Evolutionary conservation across 2,329 filamentous ascomycete genomes (phyloP), one percentile per base, ranked within the genome.

Genomic region (Hyphodiscus sp.): DNA sequence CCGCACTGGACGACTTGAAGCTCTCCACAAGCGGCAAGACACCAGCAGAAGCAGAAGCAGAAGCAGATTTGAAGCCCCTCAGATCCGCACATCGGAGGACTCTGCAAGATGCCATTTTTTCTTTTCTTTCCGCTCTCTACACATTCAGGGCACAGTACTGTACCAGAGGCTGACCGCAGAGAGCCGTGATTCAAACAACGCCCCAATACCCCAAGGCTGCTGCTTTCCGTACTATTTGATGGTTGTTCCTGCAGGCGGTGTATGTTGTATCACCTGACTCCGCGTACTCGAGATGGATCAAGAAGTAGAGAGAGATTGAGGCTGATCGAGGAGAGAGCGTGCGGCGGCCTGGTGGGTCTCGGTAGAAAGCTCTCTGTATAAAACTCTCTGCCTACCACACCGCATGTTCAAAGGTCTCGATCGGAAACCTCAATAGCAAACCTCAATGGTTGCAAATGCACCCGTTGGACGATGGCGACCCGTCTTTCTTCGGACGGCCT

Each of bases 1-100:
- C 58, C 51, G 56, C 49, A 20, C 45, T 47, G 56, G 45, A 49
- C 45, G 50, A 42, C 55, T 56, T 47, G 45, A 51, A 6, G 5
- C 11, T n/a, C 33, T 38, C 2, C 33, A 38, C 33, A 5, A 38
- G 33, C 33, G 13, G 33, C 33, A 38, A 6, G 16, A 38, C 13
- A n/a, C 33, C 4, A 38, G 13, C 33, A n/a, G 33, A 38, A n/a
- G 5, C 5, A 26, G 33, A 38, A 38, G 13, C 33, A n/a, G 33
- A 38, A n/a, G 5, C 5, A 26, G 33, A 38, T 6, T 38, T 15
- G 5, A 38, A 13, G 11, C 33, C 33, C 33, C 16, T 38, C 33
- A 38, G 13, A 38, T 38, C 16, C 13, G 29, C 33, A 38, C 11
- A 38, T 38, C 13, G 33, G 16, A 38, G 33, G 4, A 6, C 5